These are phyloP conservation scores for Huntiella bhutanensis DNA, from an alignment of 2,329 filamentous ascomycete species.

Conservation along the genomic window DNA sequence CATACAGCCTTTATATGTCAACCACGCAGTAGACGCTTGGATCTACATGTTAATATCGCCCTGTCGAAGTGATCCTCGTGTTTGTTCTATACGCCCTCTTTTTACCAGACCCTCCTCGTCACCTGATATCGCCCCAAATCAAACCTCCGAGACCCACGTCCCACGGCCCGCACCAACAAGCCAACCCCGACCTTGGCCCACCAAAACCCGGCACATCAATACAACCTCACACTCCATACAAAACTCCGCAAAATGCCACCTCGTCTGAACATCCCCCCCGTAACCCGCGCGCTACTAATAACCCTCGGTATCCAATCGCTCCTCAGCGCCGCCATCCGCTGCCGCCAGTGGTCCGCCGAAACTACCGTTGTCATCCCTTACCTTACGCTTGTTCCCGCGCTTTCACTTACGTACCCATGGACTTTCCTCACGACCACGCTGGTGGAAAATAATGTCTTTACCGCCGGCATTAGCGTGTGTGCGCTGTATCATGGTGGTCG, in stretches of 20 bases:
- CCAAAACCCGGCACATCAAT: no score
- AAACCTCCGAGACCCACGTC: no score
- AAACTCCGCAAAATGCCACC: conserved; percentile 41
- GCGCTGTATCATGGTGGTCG: conserved; percentile 83
- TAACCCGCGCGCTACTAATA: conserved; percentile 67
- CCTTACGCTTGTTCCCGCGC: conserved; percentile 67
- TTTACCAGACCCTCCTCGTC: no score
- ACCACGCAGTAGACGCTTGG: no score
- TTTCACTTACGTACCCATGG: conserved; percentile 81
- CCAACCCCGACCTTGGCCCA: no score
- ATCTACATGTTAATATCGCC: no score
- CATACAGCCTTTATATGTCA: no score
- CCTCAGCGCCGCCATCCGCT: conserved; percentile 62
- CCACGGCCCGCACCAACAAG: no score
- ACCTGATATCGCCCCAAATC: no score
- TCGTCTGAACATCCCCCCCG: conserved; percentile 79
- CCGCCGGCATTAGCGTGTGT: conserved; percentile 53
- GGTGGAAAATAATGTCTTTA: conserved; percentile 85
- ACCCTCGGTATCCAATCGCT: conserved; percentile 59
- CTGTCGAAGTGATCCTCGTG: no score
- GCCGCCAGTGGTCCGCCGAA: conserved; percentile 45
- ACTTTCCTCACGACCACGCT: conserved; percentile 71
- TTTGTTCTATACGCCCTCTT: no score
- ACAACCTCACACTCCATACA: not conserved
- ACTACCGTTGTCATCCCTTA: conserved; percentile 61